Evolutionary conservation across 306 rosid genomes (phyloP).

Genomic region (Cucurbita ficifolia): DNA sequence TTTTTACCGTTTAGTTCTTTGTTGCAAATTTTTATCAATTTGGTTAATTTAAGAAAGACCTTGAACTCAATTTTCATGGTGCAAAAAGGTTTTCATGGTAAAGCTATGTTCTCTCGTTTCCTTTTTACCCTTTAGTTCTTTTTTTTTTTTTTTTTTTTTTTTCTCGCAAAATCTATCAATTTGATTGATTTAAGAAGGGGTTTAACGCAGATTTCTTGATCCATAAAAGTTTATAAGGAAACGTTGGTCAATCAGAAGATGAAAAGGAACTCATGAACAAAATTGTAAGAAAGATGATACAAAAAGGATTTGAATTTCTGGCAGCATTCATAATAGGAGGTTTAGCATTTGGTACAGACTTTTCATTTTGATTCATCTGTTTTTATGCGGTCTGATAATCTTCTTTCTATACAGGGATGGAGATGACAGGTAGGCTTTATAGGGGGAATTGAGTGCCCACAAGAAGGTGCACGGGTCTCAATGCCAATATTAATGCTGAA

Average conservation of each 20-base stretch:
- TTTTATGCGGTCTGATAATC: background rate
- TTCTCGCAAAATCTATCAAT: background rate
- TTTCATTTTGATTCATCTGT: background rate
- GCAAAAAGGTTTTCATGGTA: background rate
- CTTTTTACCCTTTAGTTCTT: background rate
- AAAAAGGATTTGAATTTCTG: background rate
- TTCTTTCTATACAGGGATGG: background rate
- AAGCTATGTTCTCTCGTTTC: background rate
- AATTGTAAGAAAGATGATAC: background rate
- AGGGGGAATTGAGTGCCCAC: background rate
- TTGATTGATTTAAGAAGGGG: background rate
- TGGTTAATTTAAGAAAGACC: background rate
- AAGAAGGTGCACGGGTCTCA: background rate
- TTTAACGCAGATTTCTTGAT: background rate
- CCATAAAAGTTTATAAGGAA: background rate
- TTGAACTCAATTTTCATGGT: background rate
- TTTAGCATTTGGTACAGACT: background rate
- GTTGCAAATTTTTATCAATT: background rate
- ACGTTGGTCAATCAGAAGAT: background rate
- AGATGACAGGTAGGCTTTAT: background rate
- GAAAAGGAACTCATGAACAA: background rate
- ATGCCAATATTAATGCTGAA: background rate
- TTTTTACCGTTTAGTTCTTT: background rate
- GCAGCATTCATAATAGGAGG: background rate
- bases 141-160: background rate